Evolutionary conservation across 2,329 filamentous ascomycete genomes (phyloP), one percentile per base, ranked within the genome.

Genomic region (Emericellopsis atlantica): DNA sequence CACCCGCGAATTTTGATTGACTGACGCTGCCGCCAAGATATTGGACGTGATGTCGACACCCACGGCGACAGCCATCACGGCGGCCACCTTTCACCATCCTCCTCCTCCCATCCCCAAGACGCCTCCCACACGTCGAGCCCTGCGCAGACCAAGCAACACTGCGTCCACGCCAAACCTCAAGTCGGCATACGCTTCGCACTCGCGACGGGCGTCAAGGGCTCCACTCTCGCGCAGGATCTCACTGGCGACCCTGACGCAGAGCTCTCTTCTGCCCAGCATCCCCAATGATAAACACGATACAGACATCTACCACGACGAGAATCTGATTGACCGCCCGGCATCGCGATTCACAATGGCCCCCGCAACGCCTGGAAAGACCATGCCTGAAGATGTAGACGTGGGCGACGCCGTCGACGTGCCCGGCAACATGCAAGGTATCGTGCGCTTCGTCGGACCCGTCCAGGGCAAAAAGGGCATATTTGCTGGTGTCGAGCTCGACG

Each of bases 331-430:
- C 49, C 44, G 48, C 15, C 32, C 41, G 12, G 37, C 24, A 34
- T 48, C 49, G 42, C 51, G 51, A 51, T 57, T 55, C 54, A 69
- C 58, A 41, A 76, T 76, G 67, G 63, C 67, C 39, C 74, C 71
- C 26, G 56, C 66, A 40, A 78, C 74, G 0, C 75, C 76, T 22
- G 66, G 65, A 42, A 65, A 71, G 60, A 31, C 37, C 9, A 22
- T 54, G 49, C 66, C 56, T 48, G 70, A 72, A 40, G 56, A 67
- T 45, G 61, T 94, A 45, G 72, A 79, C 47, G 70, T 92, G 33
- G 90, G 90, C 49, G 90, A 95, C 56, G 60, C 70, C 29, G 90
- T 95, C 46, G 89, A 95, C 50, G 90, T 95, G 37, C 89, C 90
- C 2, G 92, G 92, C 34, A 86, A 82, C 58, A 95, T 98, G 88